Evolutionary conservation across 1,284 basidiomycete genomes (phyloP).

Genomic region (Anthracocystis panici-leucophaei): DNA sequence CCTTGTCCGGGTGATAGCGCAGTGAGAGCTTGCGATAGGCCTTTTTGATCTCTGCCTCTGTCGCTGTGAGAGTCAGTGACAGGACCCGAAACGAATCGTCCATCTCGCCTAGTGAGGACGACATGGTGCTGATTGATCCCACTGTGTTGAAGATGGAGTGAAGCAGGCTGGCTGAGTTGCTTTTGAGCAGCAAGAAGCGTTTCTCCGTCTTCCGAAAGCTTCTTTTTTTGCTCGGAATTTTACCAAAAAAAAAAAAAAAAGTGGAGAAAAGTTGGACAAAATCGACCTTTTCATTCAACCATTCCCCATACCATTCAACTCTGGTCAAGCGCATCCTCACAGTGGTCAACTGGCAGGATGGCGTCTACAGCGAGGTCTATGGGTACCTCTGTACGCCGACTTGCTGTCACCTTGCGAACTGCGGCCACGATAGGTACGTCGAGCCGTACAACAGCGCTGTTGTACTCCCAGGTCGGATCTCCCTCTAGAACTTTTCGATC

Average conservation of each 20-base stretch:
- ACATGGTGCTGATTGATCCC: conserved; percentile 12
- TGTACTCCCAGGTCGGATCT: neutral
- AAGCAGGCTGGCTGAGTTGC: conserved; percentile 16
- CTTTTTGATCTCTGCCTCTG: conserved; percentile 83
- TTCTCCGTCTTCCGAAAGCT: conserved; percentile 30
- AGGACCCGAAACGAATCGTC: conserved; percentile 72
- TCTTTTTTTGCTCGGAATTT: conserved; percentile 11
- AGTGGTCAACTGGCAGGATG: neutral
- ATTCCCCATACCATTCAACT: neutral
- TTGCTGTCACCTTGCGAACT: conserved; percentile 2
- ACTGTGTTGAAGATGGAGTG: neutral
- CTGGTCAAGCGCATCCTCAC: neutral
- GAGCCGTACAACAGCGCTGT: neutral
- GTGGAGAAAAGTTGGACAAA: conserved; percentile 29
- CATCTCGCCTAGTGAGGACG: conserved; percentile 30
- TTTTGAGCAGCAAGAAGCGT: conserved; percentile 1
- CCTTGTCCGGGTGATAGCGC: conserved; percentile 64
- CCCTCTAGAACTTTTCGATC: conserved; percentile 19
- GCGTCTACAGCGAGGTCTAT: conserved; percentile 7
- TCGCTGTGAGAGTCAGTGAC: conserved; percentile 77
- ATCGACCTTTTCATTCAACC: neutral
- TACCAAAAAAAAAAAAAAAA: neutral
- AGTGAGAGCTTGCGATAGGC: conserved; percentile 73
- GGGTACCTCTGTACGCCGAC: conserved; percentile 2
- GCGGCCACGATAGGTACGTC: neutral